A percentile compares a stretch with the other conserved stretches of the same genome.
Conservation (phyloP, 2,329 filamentous ascomycete genomes). For the Ilyonectria mors-panacis region DNA sequence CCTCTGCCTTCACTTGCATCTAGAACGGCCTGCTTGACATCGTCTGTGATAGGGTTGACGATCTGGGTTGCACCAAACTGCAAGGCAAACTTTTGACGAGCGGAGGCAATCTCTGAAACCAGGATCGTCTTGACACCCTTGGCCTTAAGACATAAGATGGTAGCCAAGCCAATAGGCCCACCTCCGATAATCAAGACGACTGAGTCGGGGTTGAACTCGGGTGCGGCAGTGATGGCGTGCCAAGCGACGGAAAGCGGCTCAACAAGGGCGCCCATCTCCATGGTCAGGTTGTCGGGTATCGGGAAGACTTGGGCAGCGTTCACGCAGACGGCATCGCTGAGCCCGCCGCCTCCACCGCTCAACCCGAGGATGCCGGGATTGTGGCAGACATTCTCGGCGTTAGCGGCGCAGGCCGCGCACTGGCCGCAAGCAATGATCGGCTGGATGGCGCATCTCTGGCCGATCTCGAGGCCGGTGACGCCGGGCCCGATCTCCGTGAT, state of each 20-base stretch:
- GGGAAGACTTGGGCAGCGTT: conserved; percentile 63
- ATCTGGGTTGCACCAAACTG: conserved; percentile 61
- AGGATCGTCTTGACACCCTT: conserved; percentile 64
- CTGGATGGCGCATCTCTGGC: conserved; percentile 72
- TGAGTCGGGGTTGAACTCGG: conserved; percentile 57
- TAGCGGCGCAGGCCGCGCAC: conserved; percentile 69
- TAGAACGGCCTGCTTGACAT: conserved; percentile 61
- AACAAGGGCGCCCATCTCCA: conserved; percentile 67
- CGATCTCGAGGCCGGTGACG: conserved; percentile 63
- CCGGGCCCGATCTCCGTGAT: conserved; percentile 69
- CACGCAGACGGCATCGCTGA: conserved; percentile 69
- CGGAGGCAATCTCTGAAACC: conserved; percentile 61
- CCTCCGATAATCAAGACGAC: conserved; percentile 65
- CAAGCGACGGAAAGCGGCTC: conserved; percentile 66
- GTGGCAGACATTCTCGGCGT: conserved; percentile 71
- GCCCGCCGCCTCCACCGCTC: conserved; percentile 65
- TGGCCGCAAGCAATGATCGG: conserved; percentile 71
- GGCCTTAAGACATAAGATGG: conserved; percentile 62
- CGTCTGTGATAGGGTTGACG: conserved; percentile 59
- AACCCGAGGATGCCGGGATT: conserved; percentile 54
- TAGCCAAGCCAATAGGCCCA: conserved; percentile 64
- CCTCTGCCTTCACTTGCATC: conserved; percentile 65
- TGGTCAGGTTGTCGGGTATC: conserved; percentile 64
- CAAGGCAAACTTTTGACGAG: conserved; percentile 58
- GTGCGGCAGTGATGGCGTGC: conserved; percentile 61